These are phyloP conservation scores for Kuraishia borneana DNA, from an alignment of 805 yeast genomes.

Conservation along the genomic window DNA sequence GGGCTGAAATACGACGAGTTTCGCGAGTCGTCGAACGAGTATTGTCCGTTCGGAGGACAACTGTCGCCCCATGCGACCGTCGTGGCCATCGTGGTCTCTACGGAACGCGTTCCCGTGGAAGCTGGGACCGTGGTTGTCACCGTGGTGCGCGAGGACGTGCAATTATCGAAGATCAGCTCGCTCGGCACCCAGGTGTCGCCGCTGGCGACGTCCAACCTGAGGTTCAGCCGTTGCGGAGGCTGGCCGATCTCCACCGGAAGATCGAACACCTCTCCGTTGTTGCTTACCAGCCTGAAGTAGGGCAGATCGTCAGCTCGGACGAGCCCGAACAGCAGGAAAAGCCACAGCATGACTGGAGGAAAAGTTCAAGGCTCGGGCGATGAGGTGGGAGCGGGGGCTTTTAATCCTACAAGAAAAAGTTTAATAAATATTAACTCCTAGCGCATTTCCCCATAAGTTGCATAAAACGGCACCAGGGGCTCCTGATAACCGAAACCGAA, in stretches of 20 bases:
- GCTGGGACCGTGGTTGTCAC: conserved; percentile 1
- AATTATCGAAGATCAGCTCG: conserved; percentile 9
- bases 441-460: too few species aligned
- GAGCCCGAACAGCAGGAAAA: not conserved
- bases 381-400: too few species aligned
- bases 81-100: not conserved
- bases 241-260: conserved; percentile 13
- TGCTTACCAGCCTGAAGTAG: conserved; percentile 7
- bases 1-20: too few species aligned
- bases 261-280: conserved; percentile 11
- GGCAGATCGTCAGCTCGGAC: conserved; percentile 7
- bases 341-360: not conserved
- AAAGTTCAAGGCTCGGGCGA: too few species aligned
- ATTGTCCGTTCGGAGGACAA: too few species aligned
- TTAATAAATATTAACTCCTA: too few species aligned
- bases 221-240: conserved; percentile 10
- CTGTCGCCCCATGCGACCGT: too few species aligned
- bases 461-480: too few species aligned
- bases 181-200: conserved; percentile 20
- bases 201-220: conserved; percentile 19
- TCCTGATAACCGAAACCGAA: too few species aligned
- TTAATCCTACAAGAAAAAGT: too few species aligned
- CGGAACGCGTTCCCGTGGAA: not conserved
- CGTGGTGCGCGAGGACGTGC: conserved; percentile 6
- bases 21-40: too few species aligned